Conservation (phyloP, 148 eudicot species). For the Fagopyrum tataricum region DNA sequence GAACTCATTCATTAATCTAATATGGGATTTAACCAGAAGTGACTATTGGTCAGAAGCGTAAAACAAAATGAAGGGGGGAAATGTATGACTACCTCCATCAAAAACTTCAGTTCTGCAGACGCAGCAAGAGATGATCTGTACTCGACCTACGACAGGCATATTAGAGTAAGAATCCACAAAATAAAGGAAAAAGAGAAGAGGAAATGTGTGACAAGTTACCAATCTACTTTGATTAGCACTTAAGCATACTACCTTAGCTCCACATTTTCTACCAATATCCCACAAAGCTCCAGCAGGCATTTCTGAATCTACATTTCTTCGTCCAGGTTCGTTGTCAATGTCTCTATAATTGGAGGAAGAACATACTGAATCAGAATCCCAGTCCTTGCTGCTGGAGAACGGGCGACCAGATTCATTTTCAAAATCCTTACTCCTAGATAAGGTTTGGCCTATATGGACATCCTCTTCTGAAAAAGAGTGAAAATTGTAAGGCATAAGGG, state of each 20-base stretch:
- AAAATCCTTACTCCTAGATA: slow-evolving; percentile 35
- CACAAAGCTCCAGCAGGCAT: slow-evolving; percentile 62
- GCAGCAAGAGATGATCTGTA: slow-evolving; percentile 53
- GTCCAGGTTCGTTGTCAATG: slow-evolving; percentile 46
- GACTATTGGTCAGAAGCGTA: background rate
- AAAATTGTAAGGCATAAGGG: slow-evolving; percentile 4
- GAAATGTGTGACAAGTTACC: background rate
- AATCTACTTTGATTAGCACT: background rate
- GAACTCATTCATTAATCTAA: background rate
- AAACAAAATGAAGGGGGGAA: background rate
- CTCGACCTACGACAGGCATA: slow-evolving; percentile 47
- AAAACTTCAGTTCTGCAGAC: slow-evolving; percentile 53
- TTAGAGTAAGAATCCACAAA: background rate
- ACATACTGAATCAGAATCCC: slow-evolving; percentile 42
- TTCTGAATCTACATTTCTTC: slow-evolving; percentile 35
- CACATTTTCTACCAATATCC: slow-evolving; percentile 78
- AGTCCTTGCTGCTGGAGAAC: slow-evolving; percentile 50
- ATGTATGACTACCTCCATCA: slow-evolving; percentile 45
- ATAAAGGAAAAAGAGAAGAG: background rate
- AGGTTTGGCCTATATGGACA: slow-evolving; percentile 30
- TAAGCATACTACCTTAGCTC: slow-evolving; percentile 62
- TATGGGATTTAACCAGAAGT: background rate
- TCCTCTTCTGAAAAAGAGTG: slow-evolving; percentile 47
- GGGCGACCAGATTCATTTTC: slow-evolving; percentile 41
- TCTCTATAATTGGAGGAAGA: slow-evolving; percentile 49